Evolutionary conservation across 345 rosid species (phyloP), one percentile per base, ranked within the genome.

Genomic region (Moringa oleifera): DNA sequence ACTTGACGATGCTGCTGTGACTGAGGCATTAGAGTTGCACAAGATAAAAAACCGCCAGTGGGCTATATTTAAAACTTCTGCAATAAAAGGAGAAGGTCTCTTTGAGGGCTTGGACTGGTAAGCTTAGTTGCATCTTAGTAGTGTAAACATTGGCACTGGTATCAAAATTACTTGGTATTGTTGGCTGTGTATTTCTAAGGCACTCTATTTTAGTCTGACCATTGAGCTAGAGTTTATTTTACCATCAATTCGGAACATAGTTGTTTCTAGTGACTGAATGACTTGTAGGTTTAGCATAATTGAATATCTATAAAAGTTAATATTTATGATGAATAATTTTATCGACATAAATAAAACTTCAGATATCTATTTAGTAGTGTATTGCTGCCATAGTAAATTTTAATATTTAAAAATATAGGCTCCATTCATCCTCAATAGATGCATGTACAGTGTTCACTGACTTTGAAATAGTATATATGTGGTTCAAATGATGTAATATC

Each of bases 31-130:
- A 71, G 93, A 86, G 63, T 63, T 84, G 73, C 93, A 86, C 69
- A 86, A 84, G 77, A 82, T 86, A 54, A 86, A 86, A 71, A 82
- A 54, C 59, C 81, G 86, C 25, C 93, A 84, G 52, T 86, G 93
- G 93, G 60, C 87, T 61, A 87, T 87, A 62, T 87, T 87, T 63
- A 84, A 84, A 70, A 80, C 93, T 45, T 87, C 84, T 69, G 93
- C 93, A 6, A 52, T 72, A 31, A 87, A 87, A 71, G 90, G 87
- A 46, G 93, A 82, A 71, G 90, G 90, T 52, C 87, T 87, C 28
- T 87, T 80, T 58, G 87, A 87, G 71, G 93, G 93, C 71, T 71
- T 87, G 68, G 88, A 87, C 76, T 87, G 93, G 93, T 87, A 79
- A 80, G 72, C 45, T 53, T 59, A 59, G 47, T 41, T 5, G 47